Base-by-base conservation (phyloP, 306 rosid species). In the Heteromeles arbutifolia region DNA sequence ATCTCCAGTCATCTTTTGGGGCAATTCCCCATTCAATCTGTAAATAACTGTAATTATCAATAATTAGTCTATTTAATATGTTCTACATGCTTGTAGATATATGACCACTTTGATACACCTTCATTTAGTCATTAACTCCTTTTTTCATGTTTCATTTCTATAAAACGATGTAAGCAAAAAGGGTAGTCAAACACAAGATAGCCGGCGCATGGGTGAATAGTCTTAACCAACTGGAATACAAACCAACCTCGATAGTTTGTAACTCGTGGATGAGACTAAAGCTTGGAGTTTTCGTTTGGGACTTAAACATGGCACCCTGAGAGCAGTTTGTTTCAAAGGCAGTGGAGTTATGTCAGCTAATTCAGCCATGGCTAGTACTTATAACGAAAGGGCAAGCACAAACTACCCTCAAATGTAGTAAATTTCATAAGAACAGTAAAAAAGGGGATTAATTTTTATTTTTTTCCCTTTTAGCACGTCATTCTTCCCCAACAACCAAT, bases 1-100 rank as follows among this genome's bases (percentile, higher is more conserved):
- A 52, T 68, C 79, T 78, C 32, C 75, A 41, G 41, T 82, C 66
- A 67, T 84, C 71, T 76, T 78, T 76, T 65, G 50, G 76, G 77
- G 62, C 64, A 81, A 69, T 69, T 29, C 66, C 73, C 79, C 66
- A 70, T 79, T 71, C 65, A 73, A 81, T 39, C 65, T 78, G 76
- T 75, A 68, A 74, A 80, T 78, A 77, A 63, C 2, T n/a, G 22
- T 34, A 17, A 65, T 50, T 71, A 6, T 48, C 19, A 81, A 74
- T 64, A 71, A 75, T 48, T 70, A 43, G 67, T 72, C 25, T 24
- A 65, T 50, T 74, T 22, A 45, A 26, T 52, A 69, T 34, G 8
- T 44, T 59, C 44, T 58, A 56, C 15, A 0, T 72, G 34, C 54
- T 72, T 26, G 57, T 44, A 18, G 4, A 58, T 73, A 25, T 59